Percentiles rank a stretch among this genome's conserved stretches.
Evolutionary conservation across 805 yeast species (phyloP).

Genomic region (Candida xyloterini): DNA sequence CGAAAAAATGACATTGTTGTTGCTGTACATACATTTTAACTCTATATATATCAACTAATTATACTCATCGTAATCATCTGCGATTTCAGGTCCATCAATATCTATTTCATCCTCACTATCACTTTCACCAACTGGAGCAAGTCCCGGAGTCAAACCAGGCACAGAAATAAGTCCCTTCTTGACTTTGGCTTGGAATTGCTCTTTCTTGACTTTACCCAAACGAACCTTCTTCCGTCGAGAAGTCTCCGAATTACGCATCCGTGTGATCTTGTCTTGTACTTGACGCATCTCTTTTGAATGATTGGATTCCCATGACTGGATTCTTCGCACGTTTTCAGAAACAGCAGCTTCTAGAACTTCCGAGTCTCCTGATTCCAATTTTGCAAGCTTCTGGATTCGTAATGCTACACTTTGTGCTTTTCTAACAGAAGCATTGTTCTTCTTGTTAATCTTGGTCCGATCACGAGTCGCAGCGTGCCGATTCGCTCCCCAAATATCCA

Average conservation of each 20-base stretch:
- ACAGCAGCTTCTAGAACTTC: conserved; percentile 39
- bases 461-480: conserved; percentile 7
- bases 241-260: conserved; percentile 42
- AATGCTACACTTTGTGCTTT: conserved; percentile 19
- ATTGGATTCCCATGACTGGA: conserved; percentile 40
- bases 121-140: conserved; percentile 74
- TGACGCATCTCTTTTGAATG: conserved; percentile 40
- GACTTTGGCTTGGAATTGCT: conserved; percentile 39
- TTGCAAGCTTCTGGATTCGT: conserved; percentile 23
- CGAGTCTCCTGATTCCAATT: conserved; percentile 23
- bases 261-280: conserved; percentile 41
- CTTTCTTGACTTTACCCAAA: conserved; percentile 30
- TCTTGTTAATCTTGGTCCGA: conserved; percentile 8
- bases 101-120: conserved; percentile 41
- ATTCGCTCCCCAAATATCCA: conserved; percentile 11
- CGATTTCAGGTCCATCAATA: conserved; percentile 20
- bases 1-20: conserved; percentile 3
- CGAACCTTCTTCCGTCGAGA: conserved; percentile 35
- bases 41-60: conserved; percentile 12
- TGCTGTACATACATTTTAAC: conserved; percentile 8
- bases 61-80: conserved; percentile 33
- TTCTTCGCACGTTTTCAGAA: conserved; percentile 36
- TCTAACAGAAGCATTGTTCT: conserved; percentile 12
- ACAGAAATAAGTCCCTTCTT: conserved; percentile 42
- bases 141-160: conserved; percentile 79